Percentiles rank a stretch among this genome's conserved stretches.
These are phyloP conservation scores for Chlorella sp. DNA, from an alignment of 139 green algal genomes.

Conservation along the genomic window DNA sequence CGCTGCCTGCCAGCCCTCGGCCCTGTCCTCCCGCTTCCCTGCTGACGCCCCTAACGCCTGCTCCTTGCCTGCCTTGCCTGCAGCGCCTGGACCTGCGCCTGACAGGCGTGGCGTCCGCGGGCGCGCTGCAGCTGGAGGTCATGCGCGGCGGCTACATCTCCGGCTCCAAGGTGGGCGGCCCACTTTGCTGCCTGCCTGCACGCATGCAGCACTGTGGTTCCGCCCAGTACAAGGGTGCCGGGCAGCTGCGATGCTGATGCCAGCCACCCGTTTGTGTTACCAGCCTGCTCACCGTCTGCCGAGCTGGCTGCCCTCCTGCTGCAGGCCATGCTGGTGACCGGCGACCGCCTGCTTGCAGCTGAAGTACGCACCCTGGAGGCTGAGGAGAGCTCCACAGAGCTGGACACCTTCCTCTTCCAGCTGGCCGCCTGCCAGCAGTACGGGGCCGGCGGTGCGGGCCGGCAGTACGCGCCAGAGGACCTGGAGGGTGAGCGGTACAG, in stretches of 20 bases:
- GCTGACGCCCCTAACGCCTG: too few relatives aligned
- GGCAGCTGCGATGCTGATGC: too few relatives aligned
- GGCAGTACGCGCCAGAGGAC: not conserved
- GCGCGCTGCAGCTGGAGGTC: constrained; percentile 54
- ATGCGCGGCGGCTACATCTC: constrained; percentile 47
- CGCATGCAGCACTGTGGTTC: too few relatives aligned
- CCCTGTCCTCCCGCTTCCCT: too few relatives aligned
- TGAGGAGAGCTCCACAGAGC: not conserved
- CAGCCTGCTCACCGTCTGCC: not conserved
- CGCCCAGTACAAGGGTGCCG: too few relatives aligned
- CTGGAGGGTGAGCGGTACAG: not conserved
- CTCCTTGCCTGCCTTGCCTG: too few relatives aligned
- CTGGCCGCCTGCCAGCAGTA: constrained; percentile 23
- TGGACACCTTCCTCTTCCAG: constrained; percentile 34
- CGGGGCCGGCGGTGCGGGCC: not conserved
- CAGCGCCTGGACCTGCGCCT: constrained; percentile 43
- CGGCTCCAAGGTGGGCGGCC: constrained; percentile 9
- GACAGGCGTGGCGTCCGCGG: not conserved
- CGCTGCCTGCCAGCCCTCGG: too few relatives aligned
- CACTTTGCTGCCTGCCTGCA: too few relatives aligned
- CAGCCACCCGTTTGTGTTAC: too few relatives aligned
- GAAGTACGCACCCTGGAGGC: constrained; percentile 22
- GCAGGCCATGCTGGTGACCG: constrained; percentile 32
- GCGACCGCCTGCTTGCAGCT: constrained; percentile 12
- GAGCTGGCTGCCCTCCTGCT: not conserved